phyloP scores from a whole-genome alignment of 495 filamentous ascomycete species.

The Glonium stellatum region DNA sequence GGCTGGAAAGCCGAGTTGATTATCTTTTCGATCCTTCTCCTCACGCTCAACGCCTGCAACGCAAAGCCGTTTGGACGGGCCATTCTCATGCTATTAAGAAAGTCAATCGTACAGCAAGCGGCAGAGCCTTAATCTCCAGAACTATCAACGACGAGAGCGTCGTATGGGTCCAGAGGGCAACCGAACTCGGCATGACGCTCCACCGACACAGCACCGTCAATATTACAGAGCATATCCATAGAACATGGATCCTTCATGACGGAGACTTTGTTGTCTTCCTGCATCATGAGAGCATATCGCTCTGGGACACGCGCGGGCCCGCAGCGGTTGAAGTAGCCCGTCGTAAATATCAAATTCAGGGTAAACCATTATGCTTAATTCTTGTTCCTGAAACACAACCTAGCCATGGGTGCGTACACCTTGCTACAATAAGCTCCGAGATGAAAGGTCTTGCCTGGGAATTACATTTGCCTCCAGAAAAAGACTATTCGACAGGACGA shows the following conservation, averaged over 20 bases:
- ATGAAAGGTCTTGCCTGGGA: conserved; percentile 86
- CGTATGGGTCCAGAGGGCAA: conserved; percentile 67
- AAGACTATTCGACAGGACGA: conserved; percentile 22
- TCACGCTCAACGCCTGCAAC: conserved; percentile 52
- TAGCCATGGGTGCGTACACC: conserved; percentile 47
- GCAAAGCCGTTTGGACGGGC: conserved; percentile 67
- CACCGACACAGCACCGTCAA: conserved; percentile 63
- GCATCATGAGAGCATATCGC: conserved; percentile 63
- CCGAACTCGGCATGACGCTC: conserved; percentile 46
- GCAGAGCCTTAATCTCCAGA: conserved; percentile 71
- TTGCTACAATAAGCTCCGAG: conserved; percentile 76
- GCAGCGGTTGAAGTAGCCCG: conserved; percentile 51
- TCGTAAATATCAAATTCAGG: conserved; percentile 53
- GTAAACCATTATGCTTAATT: conserved; percentile 77
- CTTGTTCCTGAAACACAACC: conserved; percentile 60
- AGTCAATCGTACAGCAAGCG: conserved; percentile 74
- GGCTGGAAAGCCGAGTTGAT: conserved; percentile 72
- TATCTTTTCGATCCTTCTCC: conserved; percentile 73
- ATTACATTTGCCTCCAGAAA: conserved; percentile 46
- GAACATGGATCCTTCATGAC: conserved; percentile 67
- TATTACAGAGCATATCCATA: conserved; percentile 69
- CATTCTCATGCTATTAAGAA: conserved; percentile 76
- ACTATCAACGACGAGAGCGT: conserved; percentile 72
- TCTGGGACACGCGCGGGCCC: conserved; percentile 68
- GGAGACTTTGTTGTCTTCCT: conserved; percentile 76